Evolutionary conservation across 805 yeast genomes (phyloP), one percentile per base, ranked within the genome.

Genomic region (Wickerhamiella australiensis): DNA sequence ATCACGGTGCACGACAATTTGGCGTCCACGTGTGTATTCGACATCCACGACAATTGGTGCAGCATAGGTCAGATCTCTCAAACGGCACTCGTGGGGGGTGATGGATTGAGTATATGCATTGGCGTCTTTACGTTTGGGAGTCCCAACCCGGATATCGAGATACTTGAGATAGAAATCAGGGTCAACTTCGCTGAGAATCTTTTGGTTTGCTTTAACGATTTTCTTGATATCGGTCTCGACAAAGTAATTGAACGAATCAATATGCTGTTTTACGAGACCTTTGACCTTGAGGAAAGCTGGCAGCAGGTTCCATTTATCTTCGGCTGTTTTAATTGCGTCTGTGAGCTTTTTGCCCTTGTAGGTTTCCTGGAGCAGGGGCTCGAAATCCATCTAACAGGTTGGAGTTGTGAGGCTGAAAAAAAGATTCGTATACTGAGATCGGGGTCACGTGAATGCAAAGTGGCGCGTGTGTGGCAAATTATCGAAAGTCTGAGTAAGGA

Each of bases 11-110:
- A 85, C 78, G 57, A 90, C 85, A 64, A 92, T 85, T 65, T 86
- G 87, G 55, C 90, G 74, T 31, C 97, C 98, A 63, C 96, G 76
- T 0, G 97, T 92, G 63, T 92, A 92, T 62, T 92, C 98, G 21
- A 92, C 95, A 68, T 92, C 98, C 45, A 90, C 98, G 59, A 81
- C 85, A 35, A 90, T 85, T 1, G 96, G 96, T 0, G 97, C 96
- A 42, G 94, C 81, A 60, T 90, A 90, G 0, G 96, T 86, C 70
- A 88, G 73, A 60, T 90, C 98, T 65, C 98, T 77, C 54, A 90
- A 72, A 56, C 98, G 75, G 68, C 98, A 90, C 66, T 90, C 96
- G 61, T 90, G 98, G 2, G 98, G 98, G 2, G 68, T 61, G 49
- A 69, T 66, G 25, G 59, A 57, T 45, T 62, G 55, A 42, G 66